Evolutionary conservation across 805 yeast genomes (phyloP).

Genomic region (Yamadazyma philogaea): DNA sequence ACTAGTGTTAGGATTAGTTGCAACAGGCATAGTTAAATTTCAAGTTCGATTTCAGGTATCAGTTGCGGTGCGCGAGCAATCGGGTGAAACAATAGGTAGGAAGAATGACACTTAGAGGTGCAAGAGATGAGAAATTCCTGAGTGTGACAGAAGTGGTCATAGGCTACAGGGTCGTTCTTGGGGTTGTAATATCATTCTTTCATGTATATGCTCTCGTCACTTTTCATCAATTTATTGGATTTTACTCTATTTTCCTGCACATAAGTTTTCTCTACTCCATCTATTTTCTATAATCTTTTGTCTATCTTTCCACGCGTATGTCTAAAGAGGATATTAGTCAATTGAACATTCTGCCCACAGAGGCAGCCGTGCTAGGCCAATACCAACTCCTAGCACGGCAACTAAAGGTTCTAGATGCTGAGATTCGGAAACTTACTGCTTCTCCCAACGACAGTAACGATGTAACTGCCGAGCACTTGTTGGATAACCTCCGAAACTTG

Average conservation of each 20-base stretch:
- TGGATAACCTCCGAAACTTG: conserved; percentile 53
- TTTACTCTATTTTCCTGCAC: too few species aligned
- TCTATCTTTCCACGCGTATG: background rate
- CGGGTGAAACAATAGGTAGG: background rate
- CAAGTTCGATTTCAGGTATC: background rate
- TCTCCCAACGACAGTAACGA: background rate
- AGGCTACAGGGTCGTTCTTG: too few species aligned
- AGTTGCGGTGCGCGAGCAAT: background rate
- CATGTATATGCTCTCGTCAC: too few species aligned
- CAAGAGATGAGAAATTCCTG: background rate
- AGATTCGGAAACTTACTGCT: conserved; percentile 28
- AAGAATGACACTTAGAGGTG: too few species aligned
- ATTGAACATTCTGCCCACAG: conserved; percentile 24
- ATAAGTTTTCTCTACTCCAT: too few species aligned
- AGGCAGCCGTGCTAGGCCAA: conserved; percentile 34
- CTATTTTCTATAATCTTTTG: background rate
- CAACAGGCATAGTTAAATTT: background rate
- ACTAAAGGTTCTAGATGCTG: conserved; percentile 29
- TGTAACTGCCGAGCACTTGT: conserved; percentile 28
- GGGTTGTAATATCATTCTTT: too few species aligned
- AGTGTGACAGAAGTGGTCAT: background rate
- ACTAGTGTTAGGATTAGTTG: background rate
- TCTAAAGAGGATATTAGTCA: conserved; percentile 21
- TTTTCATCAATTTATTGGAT: too few species aligned
- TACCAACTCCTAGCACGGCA: conserved; percentile 36